Conservation (phyloP, 768 basidiomycete genomes). For the Stropharia rugosoannulata region DNA sequence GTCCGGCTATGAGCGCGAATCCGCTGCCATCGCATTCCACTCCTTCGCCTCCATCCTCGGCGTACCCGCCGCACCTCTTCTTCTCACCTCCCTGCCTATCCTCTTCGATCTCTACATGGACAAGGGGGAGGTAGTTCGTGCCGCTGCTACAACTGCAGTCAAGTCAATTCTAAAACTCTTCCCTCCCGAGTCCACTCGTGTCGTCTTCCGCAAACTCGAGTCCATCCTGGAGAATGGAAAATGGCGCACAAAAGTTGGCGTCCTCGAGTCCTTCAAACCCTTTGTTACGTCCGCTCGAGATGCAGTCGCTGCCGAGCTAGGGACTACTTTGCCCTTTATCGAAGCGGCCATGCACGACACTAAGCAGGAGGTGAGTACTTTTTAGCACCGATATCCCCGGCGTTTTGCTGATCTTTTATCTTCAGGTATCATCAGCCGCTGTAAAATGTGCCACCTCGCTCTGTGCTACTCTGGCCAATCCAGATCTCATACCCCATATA, state of each 20-base stretch:
- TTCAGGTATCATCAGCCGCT: conserved; percentile 81
- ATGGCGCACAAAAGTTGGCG: conserved; percentile 95
- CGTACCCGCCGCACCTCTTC: conserved; percentile 63
- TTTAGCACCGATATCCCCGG: background rate
- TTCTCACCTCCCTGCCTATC: conserved; percentile 74
- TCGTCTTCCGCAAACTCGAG: conserved; percentile 69
- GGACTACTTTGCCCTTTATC: conserved; percentile 77
- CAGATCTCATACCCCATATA: conserved; percentile 89
- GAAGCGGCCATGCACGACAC: conserved; percentile 96
- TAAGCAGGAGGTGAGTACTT: conserved; percentile 75
- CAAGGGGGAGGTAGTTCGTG: conserved; percentile 89
- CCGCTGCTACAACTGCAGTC: conserved; percentile 75
- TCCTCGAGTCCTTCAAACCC: conserved; percentile 78
- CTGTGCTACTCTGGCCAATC: conserved; percentile 89
- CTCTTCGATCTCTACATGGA: conserved; percentile 89
- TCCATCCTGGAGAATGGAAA: conserved; percentile 80
- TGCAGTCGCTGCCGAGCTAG: conserved; percentile 82
- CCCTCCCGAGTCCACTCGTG: conserved; percentile 77
- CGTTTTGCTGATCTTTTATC: background rate
- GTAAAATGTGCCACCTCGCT: conserved; percentile 87
- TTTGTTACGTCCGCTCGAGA: conserved; percentile 71
- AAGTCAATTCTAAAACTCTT: conserved; percentile 83
- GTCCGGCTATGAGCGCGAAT: conserved; percentile 87
- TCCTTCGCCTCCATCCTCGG: conserved; percentile 74
- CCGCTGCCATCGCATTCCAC: conserved; percentile 77